A percentile compares a stretch with the other conserved stretches of the same genome.
These are phyloP conservation scores for Chamaecyparis obtusa DNA, from an alignment of 75 land plant genomes.

Conservation along the genomic window DNA sequence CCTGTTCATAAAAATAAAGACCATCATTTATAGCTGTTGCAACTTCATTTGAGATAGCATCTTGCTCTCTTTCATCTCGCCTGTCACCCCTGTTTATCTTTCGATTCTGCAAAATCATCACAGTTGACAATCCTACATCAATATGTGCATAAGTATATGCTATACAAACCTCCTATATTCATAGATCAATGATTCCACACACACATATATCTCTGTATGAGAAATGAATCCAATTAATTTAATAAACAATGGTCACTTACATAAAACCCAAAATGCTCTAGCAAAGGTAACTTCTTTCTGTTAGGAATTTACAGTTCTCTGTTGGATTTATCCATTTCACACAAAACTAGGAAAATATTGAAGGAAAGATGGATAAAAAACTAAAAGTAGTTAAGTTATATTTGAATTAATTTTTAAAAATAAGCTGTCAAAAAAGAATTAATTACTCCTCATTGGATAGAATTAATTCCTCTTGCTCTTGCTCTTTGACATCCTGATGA, in stretches of 20 bases:
- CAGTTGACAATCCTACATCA: background rate
- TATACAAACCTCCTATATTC: background rate
- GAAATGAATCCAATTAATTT: background rate
- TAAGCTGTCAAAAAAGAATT: too few relatives aligned
- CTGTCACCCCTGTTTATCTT: constrained; percentile 35
- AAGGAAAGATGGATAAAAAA: too few relatives aligned
- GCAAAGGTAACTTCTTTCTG: background rate
- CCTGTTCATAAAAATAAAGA: constrained; percentile 97
- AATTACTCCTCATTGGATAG: too few relatives aligned
- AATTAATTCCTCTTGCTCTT: too few relatives aligned
- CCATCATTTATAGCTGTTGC: constrained; percentile 89
- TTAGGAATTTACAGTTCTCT: background rate
- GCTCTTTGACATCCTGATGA: too few relatives aligned
- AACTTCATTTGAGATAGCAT: constrained; percentile 68
- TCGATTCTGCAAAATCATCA: constrained; percentile 39
- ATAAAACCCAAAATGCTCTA: background rate
- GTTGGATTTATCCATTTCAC: too few relatives aligned
- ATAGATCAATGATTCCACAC: too few relatives aligned
- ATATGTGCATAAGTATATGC: background rate
- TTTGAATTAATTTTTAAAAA: too few relatives aligned
- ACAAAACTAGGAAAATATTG: too few relatives aligned
- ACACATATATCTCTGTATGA: too few relatives aligned
- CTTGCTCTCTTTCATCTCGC: constrained; percentile 32
- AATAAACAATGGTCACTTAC: background rate
- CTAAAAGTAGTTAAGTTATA: too few relatives aligned